phyloP scores from a whole-genome alignment of 75 land plant genomes.

The Isoetes taiwanensis region DNA sequence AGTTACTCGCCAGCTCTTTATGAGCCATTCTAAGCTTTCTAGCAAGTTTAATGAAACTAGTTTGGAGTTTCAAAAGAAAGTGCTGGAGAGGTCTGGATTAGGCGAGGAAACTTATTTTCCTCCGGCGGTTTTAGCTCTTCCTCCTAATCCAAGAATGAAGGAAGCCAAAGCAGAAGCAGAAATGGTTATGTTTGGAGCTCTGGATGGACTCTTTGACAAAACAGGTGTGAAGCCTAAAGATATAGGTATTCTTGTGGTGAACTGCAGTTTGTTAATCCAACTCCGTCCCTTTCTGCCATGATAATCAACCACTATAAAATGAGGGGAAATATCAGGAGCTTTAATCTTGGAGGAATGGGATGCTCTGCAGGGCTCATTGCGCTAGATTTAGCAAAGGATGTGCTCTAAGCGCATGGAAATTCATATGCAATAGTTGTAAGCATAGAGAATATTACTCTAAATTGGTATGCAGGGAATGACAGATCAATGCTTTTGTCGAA shows the following conservation, averaged over 20 bases:
- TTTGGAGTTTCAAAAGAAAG: conserved; percentile 51
- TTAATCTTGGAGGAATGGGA: conserved; percentile 73
- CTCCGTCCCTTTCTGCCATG: conserved; percentile 64
- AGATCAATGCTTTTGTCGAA: conserved; percentile 42
- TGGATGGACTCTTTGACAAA: conserved; percentile 82
- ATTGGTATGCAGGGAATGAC: conserved; percentile 46
- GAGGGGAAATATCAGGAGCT: conserved; percentile 38
- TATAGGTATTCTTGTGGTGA: conserved; percentile 78
- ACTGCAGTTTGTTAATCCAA: conserved; percentile 81
- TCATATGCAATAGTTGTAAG: conserved; percentile 32
- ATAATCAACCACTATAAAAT: conserved; percentile 53
- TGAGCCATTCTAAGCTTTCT: conserved; percentile 33
- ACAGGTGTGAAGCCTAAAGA: conserved; percentile 61
- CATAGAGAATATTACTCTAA: conserved; percentile 34
- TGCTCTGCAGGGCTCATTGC: conserved; percentile 63
- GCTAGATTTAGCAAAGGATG: conserved; percentile 32
- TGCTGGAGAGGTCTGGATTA: conserved; percentile 48
- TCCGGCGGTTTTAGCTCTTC: conserved; percentile 17
- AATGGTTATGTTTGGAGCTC: conserved; percentile 59
- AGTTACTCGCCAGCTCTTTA: too few relatives aligned
- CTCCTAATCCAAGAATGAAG: conserved; percentile 43
- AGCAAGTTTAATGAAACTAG: conserved; percentile 58
- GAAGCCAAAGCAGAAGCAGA: conserved; percentile 66
- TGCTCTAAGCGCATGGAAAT: conserved; percentile 20
- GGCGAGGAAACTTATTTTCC: conserved; percentile 73